Evolutionary conservation across 345 rosid genomes (phyloP).

Genomic region (Combretum micranthum): DNA sequence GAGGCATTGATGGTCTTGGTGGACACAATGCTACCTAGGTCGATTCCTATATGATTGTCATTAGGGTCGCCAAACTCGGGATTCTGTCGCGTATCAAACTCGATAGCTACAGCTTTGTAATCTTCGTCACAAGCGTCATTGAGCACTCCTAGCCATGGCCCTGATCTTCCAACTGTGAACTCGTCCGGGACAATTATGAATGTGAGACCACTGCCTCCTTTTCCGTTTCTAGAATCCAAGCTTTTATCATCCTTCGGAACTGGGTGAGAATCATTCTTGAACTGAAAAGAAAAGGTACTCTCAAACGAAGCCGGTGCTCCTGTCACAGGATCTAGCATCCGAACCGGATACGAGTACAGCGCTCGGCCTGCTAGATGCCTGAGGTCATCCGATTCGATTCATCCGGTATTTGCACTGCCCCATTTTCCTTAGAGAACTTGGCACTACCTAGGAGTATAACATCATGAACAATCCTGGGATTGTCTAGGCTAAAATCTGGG

Average conservation of each 20-base stretch:
- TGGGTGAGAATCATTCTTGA: constrained; percentile 17
- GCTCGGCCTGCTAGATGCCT: constrained; percentile 44
- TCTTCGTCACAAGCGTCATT: constrained; percentile 47
- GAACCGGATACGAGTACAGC: constrained; percentile 31
- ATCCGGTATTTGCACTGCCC: constrained; percentile 32
- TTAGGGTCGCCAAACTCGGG: constrained; percentile 43
- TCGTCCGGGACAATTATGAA: constrained; percentile 47
- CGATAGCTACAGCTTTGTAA: constrained; percentile 38
- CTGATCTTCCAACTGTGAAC: constrained; percentile 47
- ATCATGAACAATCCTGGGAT: constrained; percentile 18
- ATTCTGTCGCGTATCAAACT: constrained; percentile 33
- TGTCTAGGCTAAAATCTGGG: constrained; percentile 26
- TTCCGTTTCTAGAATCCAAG: neutral
- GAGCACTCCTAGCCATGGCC: constrained; percentile 50
- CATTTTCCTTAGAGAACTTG: constrained; percentile 21
- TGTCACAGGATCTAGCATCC: constrained; percentile 31
- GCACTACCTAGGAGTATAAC: constrained; percentile 36
- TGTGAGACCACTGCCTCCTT: constrained; percentile 41
- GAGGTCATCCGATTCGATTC: constrained; percentile 20
- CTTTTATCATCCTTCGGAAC: neutral
- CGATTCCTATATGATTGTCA: constrained; percentile 48
- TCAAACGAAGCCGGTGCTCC: constrained; percentile 29
- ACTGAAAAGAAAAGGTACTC: constrained; percentile 38
- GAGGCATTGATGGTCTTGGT: constrained; percentile 25
- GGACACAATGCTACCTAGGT: constrained; percentile 42